phyloP scores from a whole-genome alignment of 306 rosid species.

The Hippophae gyantsensis region DNA sequence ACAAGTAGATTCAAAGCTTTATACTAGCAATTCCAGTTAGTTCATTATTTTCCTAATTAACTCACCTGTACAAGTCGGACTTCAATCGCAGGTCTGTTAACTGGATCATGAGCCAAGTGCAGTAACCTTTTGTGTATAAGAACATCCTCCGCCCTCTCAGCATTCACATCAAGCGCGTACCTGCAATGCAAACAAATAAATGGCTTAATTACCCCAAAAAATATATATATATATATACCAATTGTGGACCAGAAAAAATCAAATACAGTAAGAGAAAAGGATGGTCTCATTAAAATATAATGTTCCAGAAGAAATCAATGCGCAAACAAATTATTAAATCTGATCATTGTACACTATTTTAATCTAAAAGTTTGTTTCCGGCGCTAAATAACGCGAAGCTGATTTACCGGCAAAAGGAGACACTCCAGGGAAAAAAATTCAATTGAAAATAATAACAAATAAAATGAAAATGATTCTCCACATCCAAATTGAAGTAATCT shows the following conservation, averaged over 20 bases:
- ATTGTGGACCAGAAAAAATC: not conserved
- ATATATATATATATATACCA: not conserved
- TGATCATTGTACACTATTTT: not conserved
- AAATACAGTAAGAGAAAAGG: not conserved
- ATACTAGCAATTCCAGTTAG: not conserved
- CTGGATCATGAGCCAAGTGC: constrained; percentile 81
- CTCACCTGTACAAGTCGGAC: constrained; percentile 93
- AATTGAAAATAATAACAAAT: not conserved
- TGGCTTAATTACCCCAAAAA: constrained; percentile 9
- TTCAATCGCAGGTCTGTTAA: constrained; percentile 83
- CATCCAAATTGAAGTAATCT: constrained; percentile 3
- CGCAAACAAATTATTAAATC: constrained; percentile 1
- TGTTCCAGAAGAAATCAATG: not conserved
- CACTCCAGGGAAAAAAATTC: not conserved
- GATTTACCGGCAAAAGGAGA: not conserved
- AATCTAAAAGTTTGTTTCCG: not conserved
- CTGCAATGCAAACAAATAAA: constrained; percentile 37
- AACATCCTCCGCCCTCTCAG: constrained; percentile 94
- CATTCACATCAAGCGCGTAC: constrained; percentile 92
- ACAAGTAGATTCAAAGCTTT: not conserved
- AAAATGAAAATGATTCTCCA: not conserved
- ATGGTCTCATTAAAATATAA: not conserved
- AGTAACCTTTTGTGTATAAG: constrained; percentile 83
- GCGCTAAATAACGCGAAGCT: not conserved
- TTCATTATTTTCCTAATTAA: not conserved